These are phyloP conservation scores for Mangifera indica DNA, from an alignment of 345 rosid species.

Conservation along the genomic window DNA sequence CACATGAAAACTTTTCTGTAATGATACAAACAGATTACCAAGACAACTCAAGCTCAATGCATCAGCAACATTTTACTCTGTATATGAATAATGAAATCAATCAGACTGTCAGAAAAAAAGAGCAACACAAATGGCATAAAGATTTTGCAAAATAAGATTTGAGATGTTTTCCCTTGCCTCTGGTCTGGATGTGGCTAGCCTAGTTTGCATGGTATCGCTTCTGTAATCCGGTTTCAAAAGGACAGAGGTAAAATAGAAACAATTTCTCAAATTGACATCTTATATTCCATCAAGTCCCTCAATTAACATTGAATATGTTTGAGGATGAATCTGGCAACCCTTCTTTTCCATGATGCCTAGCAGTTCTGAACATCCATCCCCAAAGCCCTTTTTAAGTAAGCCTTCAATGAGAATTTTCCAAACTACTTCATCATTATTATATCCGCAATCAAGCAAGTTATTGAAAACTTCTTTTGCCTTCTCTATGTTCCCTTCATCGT, in stretches of 20 bases:
- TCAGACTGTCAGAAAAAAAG: neutral
- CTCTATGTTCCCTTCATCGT: slow-evolving; percentile 48
- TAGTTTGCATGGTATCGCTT: neutral
- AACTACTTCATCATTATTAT: slow-evolving; percentile 73
- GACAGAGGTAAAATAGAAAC: neutral
- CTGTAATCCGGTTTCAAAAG: neutral
- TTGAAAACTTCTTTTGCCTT: slow-evolving; percentile 51
- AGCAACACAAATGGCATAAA: neutral
- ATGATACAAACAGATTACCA: too few species aligned
- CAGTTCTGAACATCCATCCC: slow-evolving; percentile 59
- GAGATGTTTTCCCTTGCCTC: slow-evolving; percentile 18
- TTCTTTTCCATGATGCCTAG: slow-evolving; percentile 59
- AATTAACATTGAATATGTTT: slow-evolving; percentile 56
- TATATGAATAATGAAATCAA: too few species aligned
- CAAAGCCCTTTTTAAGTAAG: slow-evolving; percentile 56
- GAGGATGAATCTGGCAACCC: slow-evolving; percentile 59
- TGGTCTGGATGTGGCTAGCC: neutral
- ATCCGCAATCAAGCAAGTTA: slow-evolving; percentile 55
- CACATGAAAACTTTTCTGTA: too few species aligned
- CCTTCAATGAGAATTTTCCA: slow-evolving; percentile 88
- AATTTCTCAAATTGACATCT: neutral
- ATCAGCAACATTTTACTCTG: too few species aligned
- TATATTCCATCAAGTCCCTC: slow-evolving; percentile 57
- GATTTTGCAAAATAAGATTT: neutral
- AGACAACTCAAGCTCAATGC: too few species aligned